Conservation (phyloP, 1,284 basidiomycete species). For the Malassezia obtusa region DNA sequence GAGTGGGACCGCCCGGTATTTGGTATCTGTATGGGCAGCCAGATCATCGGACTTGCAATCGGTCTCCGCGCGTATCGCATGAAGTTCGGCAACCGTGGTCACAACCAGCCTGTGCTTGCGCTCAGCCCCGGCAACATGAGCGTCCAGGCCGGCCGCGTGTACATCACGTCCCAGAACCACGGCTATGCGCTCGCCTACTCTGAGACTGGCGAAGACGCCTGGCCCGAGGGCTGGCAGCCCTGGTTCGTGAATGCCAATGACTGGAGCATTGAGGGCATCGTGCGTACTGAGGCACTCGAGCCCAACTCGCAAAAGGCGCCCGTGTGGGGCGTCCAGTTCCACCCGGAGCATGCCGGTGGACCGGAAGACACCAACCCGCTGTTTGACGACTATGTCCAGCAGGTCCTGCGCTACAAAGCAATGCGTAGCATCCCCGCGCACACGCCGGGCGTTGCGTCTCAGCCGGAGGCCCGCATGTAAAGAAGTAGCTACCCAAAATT, state of each 20-base stretch:
- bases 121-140: conserved; percentile 71
- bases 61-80: conserved; percentile 92
- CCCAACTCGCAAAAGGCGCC: conserved; percentile 21
- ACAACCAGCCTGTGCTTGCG: conserved; percentile 95
- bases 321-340: conserved; percentile 47
- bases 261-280: conserved; percentile 44
- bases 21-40: conserved; percentile 84
- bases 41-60: conserved; percentile 86
- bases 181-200: conserved; percentile 31
- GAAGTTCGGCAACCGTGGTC: conserved; percentile 97
- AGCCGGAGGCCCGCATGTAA: neutral
- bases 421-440: conserved; percentile 12
- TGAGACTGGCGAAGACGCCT: conserved; percentile 27
- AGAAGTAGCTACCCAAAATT: conserved; percentile 20
- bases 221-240: conserved; percentile 43
- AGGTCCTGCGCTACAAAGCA: conserved; percentile 34
- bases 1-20: conserved; percentile 92
- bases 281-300: conserved; percentile 21
- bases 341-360: conserved; percentile 45
- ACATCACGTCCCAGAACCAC: conserved; percentile 71
- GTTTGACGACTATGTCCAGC: conserved; percentile 44
- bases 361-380: conserved; percentile 45
- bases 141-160: conserved; percentile 88
- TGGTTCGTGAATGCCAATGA: conserved; percentile 48
- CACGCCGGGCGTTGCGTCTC: neutral